A percentile compares a stretch with the other conserved stretches of the same genome.
phyloP scores from a whole-genome alignment of 129 eudicot genomes.

The Lactuca saligna region DNA sequence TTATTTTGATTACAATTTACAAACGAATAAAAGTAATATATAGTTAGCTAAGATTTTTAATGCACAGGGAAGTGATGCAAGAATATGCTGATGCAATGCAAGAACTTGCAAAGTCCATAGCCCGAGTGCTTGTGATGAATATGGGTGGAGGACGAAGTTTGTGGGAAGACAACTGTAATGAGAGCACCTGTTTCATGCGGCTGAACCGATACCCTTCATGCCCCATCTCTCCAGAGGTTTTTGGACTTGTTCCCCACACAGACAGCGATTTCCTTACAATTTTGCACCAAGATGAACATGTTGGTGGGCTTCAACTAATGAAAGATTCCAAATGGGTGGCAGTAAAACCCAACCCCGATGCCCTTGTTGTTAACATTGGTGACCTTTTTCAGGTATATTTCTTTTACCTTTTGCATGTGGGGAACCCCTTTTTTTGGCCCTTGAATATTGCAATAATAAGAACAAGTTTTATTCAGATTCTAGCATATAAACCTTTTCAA shows the following conservation, averaged over 20 bases:
- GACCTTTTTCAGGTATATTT: slow-evolving; percentile 72
- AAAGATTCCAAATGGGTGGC: slow-evolving; percentile 77
- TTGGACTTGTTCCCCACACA: slow-evolving; percentile 70
- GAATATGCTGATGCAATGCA: slow-evolving; percentile 68
- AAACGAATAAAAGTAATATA: background rate
- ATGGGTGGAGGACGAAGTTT: slow-evolving; percentile 39
- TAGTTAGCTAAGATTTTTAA: background rate
- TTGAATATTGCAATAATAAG: slow-evolving; percentile 12
- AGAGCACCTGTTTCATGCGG: slow-evolving; percentile 64
- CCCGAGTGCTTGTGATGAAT: slow-evolving; percentile 43
- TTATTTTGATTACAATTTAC: background rate
- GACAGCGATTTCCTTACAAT: slow-evolving; percentile 76
- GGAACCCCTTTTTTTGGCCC: slow-evolving; percentile 17
- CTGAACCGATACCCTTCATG: slow-evolving; percentile 63
- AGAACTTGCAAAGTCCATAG: slow-evolving; percentile 49
- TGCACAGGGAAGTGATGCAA: slow-evolving; percentile 61
- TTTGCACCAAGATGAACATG: slow-evolving; percentile 67
- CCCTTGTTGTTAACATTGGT: slow-evolving; percentile 77
- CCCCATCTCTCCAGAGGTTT: slow-evolving; percentile 48
- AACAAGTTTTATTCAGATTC: slow-evolving; percentile 21
- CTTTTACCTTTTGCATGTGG: slow-evolving; percentile 31
- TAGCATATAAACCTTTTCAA: slow-evolving; percentile 19
- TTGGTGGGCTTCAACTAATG: slow-evolving; percentile 77
- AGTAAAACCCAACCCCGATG: slow-evolving; percentile 63
- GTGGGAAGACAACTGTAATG: slow-evolving; percentile 50